These are phyloP conservation scores for Penicillium odoratum DNA, from an alignment of 495 filamentous ascomycete genomes.

Conservation along the genomic window DNA sequence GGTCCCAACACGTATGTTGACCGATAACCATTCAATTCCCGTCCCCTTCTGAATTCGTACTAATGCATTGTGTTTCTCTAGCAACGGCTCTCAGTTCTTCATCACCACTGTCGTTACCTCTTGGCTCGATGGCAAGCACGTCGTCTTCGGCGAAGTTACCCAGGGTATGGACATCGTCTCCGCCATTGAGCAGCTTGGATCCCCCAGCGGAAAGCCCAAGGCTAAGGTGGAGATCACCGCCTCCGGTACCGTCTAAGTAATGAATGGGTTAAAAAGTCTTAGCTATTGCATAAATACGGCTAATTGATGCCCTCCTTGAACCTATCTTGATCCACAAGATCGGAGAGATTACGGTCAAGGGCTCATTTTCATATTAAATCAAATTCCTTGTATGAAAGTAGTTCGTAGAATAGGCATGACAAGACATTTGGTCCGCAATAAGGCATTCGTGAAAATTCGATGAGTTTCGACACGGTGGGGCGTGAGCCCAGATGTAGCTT, in stretches of 20 bases:
- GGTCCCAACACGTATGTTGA: constrained; percentile 51
- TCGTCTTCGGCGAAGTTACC: constrained; percentile 69
- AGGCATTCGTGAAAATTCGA: no score
- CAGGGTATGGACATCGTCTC: not conserved
- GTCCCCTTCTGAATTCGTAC: not conserved
- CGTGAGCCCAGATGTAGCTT: no score
- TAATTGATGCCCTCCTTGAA: not conserved
- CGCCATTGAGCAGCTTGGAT: not conserved
- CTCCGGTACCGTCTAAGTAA: not conserved
- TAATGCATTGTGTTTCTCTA: constrained; percentile 17
- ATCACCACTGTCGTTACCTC: constrained; percentile 64
- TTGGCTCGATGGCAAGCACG: constrained; percentile 85
- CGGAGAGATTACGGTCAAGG: no score
- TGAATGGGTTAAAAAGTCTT: not conserved
- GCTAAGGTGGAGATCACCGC: not conserved
- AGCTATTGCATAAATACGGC: not conserved
- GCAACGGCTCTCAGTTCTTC: constrained; percentile 90
- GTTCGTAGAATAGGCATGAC: no score
- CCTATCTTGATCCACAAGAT: not conserved
- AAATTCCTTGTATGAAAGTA: no score
- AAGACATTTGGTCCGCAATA: no score
- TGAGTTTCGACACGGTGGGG: no score
- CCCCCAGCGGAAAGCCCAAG: not conserved
- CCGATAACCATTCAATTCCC: not conserved
- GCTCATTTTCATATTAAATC: no score